Percentiles rank a stretch among this genome's conserved stretches.
Conservation (phyloP, 352 stramenopile genomes). For the Phytophthora pseudosyringae region DNA sequence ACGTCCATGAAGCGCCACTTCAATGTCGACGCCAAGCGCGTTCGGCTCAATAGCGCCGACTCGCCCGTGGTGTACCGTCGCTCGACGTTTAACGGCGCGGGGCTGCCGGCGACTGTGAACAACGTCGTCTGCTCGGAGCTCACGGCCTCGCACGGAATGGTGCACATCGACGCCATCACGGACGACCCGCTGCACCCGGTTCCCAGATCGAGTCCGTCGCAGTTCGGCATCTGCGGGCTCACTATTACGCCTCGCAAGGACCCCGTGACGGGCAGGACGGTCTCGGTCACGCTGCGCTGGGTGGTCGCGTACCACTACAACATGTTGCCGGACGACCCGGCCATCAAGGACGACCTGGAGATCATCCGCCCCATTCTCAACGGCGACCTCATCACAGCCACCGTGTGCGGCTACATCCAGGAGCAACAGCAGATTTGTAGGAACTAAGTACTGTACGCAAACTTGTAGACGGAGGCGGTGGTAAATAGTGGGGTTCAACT, state of each 20-base stretch:
- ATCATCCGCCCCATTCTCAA: slow-evolving; percentile 50
- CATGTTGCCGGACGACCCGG: slow-evolving; percentile 33
- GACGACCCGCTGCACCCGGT: slow-evolving; percentile 42
- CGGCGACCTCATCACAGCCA: slow-evolving; percentile 47
- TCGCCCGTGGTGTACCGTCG: slow-evolving; percentile 39
- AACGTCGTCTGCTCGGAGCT: slow-evolving; percentile 41
- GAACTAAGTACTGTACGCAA: neutral
- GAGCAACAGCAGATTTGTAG: slow-evolving; percentile 26
- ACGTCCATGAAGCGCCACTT: slow-evolving; percentile 46
- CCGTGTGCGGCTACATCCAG: slow-evolving; percentile 43
- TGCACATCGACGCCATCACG: slow-evolving; percentile 44
- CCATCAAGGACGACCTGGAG: slow-evolving; percentile 32
- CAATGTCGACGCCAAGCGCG: slow-evolving; percentile 30
- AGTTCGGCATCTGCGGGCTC: slow-evolving; percentile 35
- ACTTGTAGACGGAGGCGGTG: neutral
- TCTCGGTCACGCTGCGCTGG: slow-evolving; percentile 39
- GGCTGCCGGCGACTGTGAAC: slow-evolving; percentile 32
- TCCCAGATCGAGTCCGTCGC: slow-evolving; percentile 11
- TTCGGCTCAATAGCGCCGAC: slow-evolving; percentile 26
- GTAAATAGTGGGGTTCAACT: neutral
- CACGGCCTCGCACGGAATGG: slow-evolving; percentile 32
- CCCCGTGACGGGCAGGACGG: slow-evolving; percentile 10
- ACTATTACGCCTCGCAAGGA: slow-evolving; percentile 39
- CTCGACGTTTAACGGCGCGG: slow-evolving; percentile 33
- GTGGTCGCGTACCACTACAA: slow-evolving; percentile 48